Evolutionary conservation across 2,329 filamentous ascomycete genomes (phyloP), one percentile per base, ranked within the genome.

Genomic region (Diplodia seriata): DNA sequence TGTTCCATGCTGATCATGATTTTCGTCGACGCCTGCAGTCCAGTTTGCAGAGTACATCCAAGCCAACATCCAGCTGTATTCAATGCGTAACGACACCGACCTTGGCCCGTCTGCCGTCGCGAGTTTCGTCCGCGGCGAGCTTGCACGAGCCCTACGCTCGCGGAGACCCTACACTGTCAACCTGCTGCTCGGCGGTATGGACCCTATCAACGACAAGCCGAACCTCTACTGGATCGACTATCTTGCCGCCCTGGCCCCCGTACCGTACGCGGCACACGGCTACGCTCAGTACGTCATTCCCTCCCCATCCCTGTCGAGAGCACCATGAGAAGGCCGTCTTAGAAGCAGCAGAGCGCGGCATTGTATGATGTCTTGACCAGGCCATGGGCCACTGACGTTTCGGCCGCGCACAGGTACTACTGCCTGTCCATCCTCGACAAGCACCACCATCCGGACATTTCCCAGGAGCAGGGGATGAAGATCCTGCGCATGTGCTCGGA

Each of bases 1-100:
- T 68, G 56, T 66, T 43, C 29, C 73, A 70, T 72, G 70, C 26
- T 68, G 47, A 68, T 69, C 20, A 47, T 71, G 70, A 53, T 72
- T 68, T 5, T 9, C 40, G 43, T 18, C 43, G 26, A 26, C 6
- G 15, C 43, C 55, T 70, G 70, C 78, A 97, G 94, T 98, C 71
- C 94, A 99, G 90, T 99, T 99, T 81, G 92, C 96, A 80, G 95
- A 99, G 84, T 99, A 94, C 84, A 96, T 99, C 80, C 94, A 98
- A 87, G 94, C 94, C 79, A 99, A 99, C 81, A 90, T 95, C 71
- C 93, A 97, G 83, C 91, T 99, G 78, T 99, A 99, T 84, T 93
- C 92, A 73, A 99, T 98, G 94, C 93, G 96, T 78, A 98, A 98
- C 80, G 91, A 93, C 81, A 91, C 91, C 77, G 93, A 97, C 76